phyloP scores from a whole-genome alignment of 2,329 filamentous ascomycete species.

The Trichoderma atrobrunneum region DNA sequence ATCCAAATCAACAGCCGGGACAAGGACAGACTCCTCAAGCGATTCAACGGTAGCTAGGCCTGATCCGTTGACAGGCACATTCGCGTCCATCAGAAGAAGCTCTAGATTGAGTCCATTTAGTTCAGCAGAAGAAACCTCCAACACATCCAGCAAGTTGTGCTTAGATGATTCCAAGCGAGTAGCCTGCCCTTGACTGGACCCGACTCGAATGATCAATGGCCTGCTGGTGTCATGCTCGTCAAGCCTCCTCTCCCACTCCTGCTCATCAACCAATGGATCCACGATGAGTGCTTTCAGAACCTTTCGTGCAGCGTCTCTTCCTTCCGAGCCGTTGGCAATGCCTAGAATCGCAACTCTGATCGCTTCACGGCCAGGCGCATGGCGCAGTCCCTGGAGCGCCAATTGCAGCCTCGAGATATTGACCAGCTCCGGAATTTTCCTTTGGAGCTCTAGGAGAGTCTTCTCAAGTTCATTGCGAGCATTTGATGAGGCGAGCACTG shows the following conservation, averaged over 20 bases:
- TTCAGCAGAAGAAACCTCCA: slow-evolving; percentile 61
- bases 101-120: slow-evolving; percentile 63
- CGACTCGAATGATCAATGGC: slow-evolving; percentile 63
- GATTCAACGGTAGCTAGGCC: slow-evolving; percentile 40
- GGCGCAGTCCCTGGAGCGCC: slow-evolving; percentile 62
- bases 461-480: slow-evolving; percentile 55
- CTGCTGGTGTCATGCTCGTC: slow-evolving; percentile 48
- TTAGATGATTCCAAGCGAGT: slow-evolving; percentile 31
- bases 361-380: slow-evolving; percentile 54
- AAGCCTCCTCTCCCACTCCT: slow-evolving; percentile 66
- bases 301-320: slow-evolving; percentile 53
- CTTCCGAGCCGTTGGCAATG: slow-evolving; percentile 38
- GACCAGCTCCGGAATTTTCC: slow-evolving; percentile 58
- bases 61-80: slow-evolving; percentile 36
- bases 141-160: slow-evolving; percentile 48
- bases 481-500: slow-evolving; percentile 29
- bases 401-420: slow-evolving; percentile 70
- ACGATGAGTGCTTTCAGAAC: slow-evolving; percentile 68
- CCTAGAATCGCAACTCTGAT: slow-evolving; percentile 59
- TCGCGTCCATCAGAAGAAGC: slow-evolving; percentile 54
- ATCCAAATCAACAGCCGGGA: slow-evolving; percentile 70
- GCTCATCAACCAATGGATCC: slow-evolving; percentile 62
- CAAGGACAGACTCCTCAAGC: slow-evolving; percentile 66
- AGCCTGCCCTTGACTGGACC: slow-evolving; percentile 30
- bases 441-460: slow-evolving; percentile 59